Evolutionary conservation across 2,329 filamentous ascomycete genomes (phyloP).

Genomic region (Ophiosphaerella herpotricha): DNA sequence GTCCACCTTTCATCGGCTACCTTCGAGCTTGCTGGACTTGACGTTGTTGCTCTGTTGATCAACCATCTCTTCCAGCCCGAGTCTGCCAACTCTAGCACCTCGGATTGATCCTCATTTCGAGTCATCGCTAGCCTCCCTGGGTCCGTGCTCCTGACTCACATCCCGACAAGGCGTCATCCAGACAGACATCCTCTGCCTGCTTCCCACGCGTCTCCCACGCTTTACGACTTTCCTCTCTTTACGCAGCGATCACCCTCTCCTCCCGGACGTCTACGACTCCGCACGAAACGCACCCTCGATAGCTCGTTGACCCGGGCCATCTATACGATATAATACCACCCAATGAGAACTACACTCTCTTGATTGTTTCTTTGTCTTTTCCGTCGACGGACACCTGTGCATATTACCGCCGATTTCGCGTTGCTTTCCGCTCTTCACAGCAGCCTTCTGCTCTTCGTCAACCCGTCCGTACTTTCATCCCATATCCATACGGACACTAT

Average conservation of each 20-base stretch:
- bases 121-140: slow-evolving; percentile 33
- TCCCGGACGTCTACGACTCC: slow-evolving; percentile 38
- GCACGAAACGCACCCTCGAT: slow-evolving; percentile 27
- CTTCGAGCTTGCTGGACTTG: slow-evolving; percentile 21
- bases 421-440: slow-evolving; percentile 32
- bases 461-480: slow-evolving; percentile 24
- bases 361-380: slow-evolving; percentile 48
- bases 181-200: slow-evolving; percentile 32
- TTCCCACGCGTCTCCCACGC: slow-evolving; percentile 39
- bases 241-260: slow-evolving; percentile 44
- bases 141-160: slow-evolving; percentile 46
- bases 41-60: slow-evolving; percentile 30
- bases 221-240: slow-evolving; percentile 45
- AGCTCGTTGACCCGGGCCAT: slow-evolving; percentile 48
- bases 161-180: slow-evolving; percentile 28
- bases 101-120: slow-evolving; percentile 19
- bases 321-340: slow-evolving; percentile 47
- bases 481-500: slow-evolving; percentile 25
- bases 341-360: slow-evolving; percentile 53
- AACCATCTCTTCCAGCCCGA: slow-evolving; percentile 27
- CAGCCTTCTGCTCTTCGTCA: slow-evolving; percentile 37
- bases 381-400: slow-evolving; percentile 45
- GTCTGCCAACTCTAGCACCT: slow-evolving; percentile 32
- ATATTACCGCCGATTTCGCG: slow-evolving; percentile 46
- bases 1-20: too few relatives aligned